Evolutionary conservation across 345 rosid genomes (phyloP).

Genomic region (Rhizophora apiculata): DNA sequence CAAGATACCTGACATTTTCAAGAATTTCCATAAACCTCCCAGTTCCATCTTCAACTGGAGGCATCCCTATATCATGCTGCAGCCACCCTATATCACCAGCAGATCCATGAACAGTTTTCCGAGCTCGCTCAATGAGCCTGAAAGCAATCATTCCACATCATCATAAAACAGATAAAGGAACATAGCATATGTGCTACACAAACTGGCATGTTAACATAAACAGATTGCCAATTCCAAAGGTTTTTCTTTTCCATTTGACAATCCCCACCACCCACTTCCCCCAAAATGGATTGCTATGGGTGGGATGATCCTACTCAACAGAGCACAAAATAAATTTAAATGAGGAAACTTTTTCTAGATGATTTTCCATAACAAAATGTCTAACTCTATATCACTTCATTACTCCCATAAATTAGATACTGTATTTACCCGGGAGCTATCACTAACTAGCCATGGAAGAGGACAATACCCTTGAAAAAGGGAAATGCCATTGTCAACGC

Average conservation of each 20-base stretch:
- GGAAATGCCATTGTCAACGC: constrained; percentile 52
- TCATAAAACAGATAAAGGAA: not conserved
- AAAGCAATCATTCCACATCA: constrained; percentile 7
- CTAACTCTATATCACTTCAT: not conserved
- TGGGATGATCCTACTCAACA: too few relatives aligned
- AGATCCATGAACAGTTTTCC: constrained; percentile 92
- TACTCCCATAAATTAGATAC: not conserved
- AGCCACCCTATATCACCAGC: constrained; percentile 98
- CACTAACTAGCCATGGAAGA: constrained; percentile 12
- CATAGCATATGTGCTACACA: not conserved
- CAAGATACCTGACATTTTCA: constrained; percentile 66
- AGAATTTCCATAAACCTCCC: constrained; percentile 68
- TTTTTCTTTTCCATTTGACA: too few relatives aligned
- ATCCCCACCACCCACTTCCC: too few relatives aligned
- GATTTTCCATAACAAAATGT: not conserved
- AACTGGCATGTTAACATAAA: not conserved
- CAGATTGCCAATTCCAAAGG: not conserved
- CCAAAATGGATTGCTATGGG: too few relatives aligned
- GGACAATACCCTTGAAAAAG: constrained; percentile 71
- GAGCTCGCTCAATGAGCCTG: constrained; percentile 86
- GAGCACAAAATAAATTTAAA: not conserved
- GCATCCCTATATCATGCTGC: constrained; percentile 61
- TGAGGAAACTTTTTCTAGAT: not conserved
- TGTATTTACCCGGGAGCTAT: constrained; percentile 5
- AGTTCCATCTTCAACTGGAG: constrained; percentile 90